A percentile compares a stretch with the other conserved stretches of the same genome.
Conservation (phyloP, 768 basidiomycete genomes). For the Omphalotus guepiniiformis region DNA sequence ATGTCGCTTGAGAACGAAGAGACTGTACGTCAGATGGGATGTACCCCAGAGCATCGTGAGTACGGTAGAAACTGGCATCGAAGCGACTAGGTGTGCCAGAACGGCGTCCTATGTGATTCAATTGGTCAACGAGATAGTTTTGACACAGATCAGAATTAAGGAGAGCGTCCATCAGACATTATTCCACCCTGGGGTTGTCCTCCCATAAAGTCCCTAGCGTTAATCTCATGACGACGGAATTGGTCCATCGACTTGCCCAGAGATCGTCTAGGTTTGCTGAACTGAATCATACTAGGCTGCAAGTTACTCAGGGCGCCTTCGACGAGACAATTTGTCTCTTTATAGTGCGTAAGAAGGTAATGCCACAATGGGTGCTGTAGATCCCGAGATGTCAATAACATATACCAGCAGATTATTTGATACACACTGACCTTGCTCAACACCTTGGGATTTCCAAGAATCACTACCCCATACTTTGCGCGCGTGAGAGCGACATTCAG, state of each 20-base stretch:
- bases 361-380: constrained; percentile 96
- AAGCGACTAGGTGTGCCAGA: constrained; percentile 94
- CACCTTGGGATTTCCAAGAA: constrained; percentile 99
- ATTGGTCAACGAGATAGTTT: too few species aligned
- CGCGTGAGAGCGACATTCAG: constrained; percentile 96
- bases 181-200: constrained; percentile 30
- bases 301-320: constrained; percentile 96
- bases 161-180: constrained; percentile 42
- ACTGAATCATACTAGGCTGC: constrained; percentile 98
- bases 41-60: constrained; percentile 89
- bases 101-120: constrained; percentile 39
- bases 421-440: constrained; percentile 82
- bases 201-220: constrained; percentile 73
- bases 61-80: constrained; percentile 92
- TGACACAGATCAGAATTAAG: too few species aligned
- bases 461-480: constrained; percentile 97
- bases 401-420: too few species aligned
- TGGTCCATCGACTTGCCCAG: constrained; percentile 89
- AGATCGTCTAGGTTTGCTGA: constrained; percentile 93
- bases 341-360: constrained; percentile 96
- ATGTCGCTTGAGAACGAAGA: constrained; percentile 93
- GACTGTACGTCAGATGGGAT: constrained; percentile 96
- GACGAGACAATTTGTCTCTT: constrained; percentile 89
- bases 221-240: constrained; percentile 90
- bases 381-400: constrained; percentile 12